Base-by-base conservation (phyloP, 208 protist genomes). In the Acanthamoeba royreba region DNA sequence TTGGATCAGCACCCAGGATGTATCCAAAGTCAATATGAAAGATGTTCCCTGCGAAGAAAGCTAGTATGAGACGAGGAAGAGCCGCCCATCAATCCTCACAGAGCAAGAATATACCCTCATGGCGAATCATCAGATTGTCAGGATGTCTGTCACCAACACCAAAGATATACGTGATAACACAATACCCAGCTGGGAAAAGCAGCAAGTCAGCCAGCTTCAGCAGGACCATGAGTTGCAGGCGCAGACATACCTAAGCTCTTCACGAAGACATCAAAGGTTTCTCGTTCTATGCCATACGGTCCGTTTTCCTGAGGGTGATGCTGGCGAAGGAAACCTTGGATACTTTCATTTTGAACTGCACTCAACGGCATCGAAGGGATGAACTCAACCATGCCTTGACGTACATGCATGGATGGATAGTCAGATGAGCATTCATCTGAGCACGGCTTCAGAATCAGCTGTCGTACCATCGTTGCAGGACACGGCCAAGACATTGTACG, bases 1-100 rank as follows among this genome's bases (percentile, higher is more conserved):
- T 99, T 13, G 99, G 99, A 95, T 99, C 99, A 55, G 95, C 93
- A 43, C 99, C 99, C 22, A 99, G 93, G 81, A 99, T 99, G 95
- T 98, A 99, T 15, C 99, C 98, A 96, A 99, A 99, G 96, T 99
- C 99, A 95, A 99, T 99, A 94, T 99, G 99, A 86, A 99, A 97
- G 47, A 99, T 94, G 45, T 98, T 96, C n/a, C n/a, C n/a, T n/a
- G n/a, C n/a, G n/a, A n/a, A n/a, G n/a, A n/a, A n/a, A n/a, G n/a
- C n/a, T n/a, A n/a, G n/a, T n/a, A n/a, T n/a, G n/a, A n/a, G n/a
- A n/a, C n/a, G n/a, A n/a, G n/a, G n/a, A n/a, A n/a, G n/a, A n/a
- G n/a, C n/a, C n/a, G n/a, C n/a, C n/a, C n/a, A n/a, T n/a, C n/a
- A n/a, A n/a, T n/a, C n/a, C n/a, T n/a, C n/a, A n/a, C n/a, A n/a